Evolutionary conservation across 164 flowering plant genomes (phyloP), one percentile per base, ranked within the genome.

Genomic region (Piper betle): DNA sequence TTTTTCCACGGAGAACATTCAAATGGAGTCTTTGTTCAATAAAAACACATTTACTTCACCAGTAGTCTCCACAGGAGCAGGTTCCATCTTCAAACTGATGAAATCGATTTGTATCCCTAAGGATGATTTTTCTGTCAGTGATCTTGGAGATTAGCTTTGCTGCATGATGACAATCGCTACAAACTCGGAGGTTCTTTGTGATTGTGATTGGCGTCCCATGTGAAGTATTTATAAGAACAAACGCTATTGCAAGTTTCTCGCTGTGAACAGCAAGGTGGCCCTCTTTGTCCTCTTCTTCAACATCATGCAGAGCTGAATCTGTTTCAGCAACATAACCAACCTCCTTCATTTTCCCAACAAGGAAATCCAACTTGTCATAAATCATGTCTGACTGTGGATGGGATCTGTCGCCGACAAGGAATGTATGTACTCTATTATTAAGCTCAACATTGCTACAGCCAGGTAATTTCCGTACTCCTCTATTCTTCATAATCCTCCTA

Each of bases 361-460:
- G 17, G 53, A 50, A 38, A 66, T 62, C 63, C 12, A 61, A 67
- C 65, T 67, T 57, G 15, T 52, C 58, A 52, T 59, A 61, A 15
- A 64, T 64, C 64, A 55, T 53, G 58, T 55, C 55, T 8, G 64
- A 62, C 19, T 71, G 66, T 40, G 72, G 70, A 62, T 67, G 70
- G 38, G 60, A 67, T 48, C 61, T 62, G 46, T 67, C 70, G 4
- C 70, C 70, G 38, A 67, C 70, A 50, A 67, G 64, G 50, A 67
- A 67, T n/a, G 70, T 42, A 17, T 67, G 61, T 55, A 67, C 70
- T 17, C 6, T 57, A 37, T 56, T 60, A 33, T 43, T 13, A 8
- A 61, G 39, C 62, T 72, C 68, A n/a, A 69, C 63, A 61, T 54
- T 69, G 53, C 67, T 64, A 60, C 64, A 67, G 11, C 70, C 66